Conservation (phyloP, 2,329 filamentous ascomycete species). For the Hypomyces perniciosus region DNA sequence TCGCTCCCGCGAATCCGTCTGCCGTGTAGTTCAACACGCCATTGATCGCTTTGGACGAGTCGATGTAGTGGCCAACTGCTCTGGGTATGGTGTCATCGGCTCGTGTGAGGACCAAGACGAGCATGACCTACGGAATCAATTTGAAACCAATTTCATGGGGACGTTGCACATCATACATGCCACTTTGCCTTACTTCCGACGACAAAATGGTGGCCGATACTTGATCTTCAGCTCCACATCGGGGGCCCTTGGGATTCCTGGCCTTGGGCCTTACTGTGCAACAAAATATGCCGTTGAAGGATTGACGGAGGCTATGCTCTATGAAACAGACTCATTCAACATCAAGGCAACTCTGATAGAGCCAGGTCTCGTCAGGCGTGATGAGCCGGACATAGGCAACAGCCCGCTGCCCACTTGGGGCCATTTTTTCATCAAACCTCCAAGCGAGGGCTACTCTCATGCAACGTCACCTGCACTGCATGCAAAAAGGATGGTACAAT, state of each 20-base stretch:
- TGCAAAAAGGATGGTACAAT: constrained; percentile 85
- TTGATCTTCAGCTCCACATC: constrained; percentile 92
- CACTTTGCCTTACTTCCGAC: constrained; percentile 80
- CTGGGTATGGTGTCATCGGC: constrained; percentile 91
- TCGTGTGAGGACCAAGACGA: constrained; percentile 96
- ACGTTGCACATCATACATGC: constrained; percentile 89
- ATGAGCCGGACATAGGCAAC: constrained; percentile 59
- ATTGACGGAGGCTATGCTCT: constrained; percentile 91
- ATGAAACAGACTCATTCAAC: constrained; percentile 86
- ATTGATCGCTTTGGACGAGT: constrained; percentile 72
- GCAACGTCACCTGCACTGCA: constrained; percentile 79
- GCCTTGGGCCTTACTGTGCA: constrained; percentile 88
- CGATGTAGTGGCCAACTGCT: constrained; percentile 89
- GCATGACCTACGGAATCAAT: constrained; percentile 89
- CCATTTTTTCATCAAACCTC: constrained; percentile 84
- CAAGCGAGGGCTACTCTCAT: constrained; percentile 73
- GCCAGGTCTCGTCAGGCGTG: constrained; percentile 78
- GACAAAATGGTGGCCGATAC: constrained; percentile 71
- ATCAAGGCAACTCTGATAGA: constrained; percentile 92
- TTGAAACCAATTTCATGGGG: constrained; percentile 97
- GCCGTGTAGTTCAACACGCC: constrained; percentile 61
- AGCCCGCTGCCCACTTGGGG: constrained; percentile 73
- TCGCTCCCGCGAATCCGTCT: constrained; percentile 71
- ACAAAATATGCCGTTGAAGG: constrained; percentile 97
- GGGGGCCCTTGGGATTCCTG: constrained; percentile 88